Evolutionary conservation across 257 asterid genomes (phyloP).

Genomic region (Striga asiatica): DNA sequence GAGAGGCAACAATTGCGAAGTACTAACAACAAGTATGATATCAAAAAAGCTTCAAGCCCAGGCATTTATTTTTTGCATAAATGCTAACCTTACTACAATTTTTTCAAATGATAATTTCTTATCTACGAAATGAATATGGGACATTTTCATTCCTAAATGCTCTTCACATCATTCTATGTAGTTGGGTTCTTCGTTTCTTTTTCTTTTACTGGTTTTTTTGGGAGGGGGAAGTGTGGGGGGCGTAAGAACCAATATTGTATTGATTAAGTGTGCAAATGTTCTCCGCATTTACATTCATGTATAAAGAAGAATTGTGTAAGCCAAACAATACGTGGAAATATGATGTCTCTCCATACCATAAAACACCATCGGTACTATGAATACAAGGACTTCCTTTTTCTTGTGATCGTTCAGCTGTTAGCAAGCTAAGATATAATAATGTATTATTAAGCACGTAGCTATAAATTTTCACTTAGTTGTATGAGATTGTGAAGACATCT

Average conservation of each 20-base stretch:
- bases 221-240: no score
- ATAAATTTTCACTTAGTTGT: not conserved
- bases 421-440: not conserved
- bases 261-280: not conserved
- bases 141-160: not conserved
- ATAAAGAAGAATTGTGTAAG: not conserved
- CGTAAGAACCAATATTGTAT: no score
- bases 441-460: slow-evolving; percentile 3
- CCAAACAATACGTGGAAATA: slow-evolving; percentile 11
- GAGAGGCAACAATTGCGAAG: slow-evolving; percentile 91
- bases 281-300: not conserved
- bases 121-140: slow-evolving; percentile 6
- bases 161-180: slow-evolving; percentile 3
- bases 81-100: slow-evolving; percentile 9
- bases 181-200: no score
- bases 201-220: no score
- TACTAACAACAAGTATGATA: slow-evolving; percentile 75
- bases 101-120: not conserved
- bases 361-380: slow-evolving; percentile 1
- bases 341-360: slow-evolving; percentile 11
- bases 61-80: slow-evolving; percentile 12
- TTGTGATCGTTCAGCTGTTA: slow-evolving; percentile 8
- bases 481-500: not conserved
- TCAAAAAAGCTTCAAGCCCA: slow-evolving; percentile 6
- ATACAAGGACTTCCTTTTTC: not conserved